Evolutionary conservation across 1,284 basidiomycete genomes (phyloP).

Genomic region (Hemileia vastatrix): DNA sequence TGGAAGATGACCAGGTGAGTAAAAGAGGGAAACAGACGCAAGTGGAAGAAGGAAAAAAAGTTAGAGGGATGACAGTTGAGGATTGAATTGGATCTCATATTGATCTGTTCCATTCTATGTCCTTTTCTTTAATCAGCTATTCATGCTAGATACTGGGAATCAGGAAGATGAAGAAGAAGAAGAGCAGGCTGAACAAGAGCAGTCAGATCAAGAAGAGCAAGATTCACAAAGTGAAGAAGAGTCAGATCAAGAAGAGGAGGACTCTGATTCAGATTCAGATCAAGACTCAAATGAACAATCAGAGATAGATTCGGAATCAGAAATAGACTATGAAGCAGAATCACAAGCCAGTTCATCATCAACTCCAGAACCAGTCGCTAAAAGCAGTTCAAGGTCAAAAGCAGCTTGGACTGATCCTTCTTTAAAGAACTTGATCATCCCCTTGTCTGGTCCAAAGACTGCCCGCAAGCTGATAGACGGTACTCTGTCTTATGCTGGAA

Average conservation of each 20-base stretch:
- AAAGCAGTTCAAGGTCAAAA: constrained; percentile 25
- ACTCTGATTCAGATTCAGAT: not conserved
- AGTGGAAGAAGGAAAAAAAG: not conserved
- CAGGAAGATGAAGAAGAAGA: constrained; percentile 6
- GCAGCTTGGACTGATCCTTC: constrained; percentile 38
- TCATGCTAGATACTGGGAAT: constrained; percentile 21
- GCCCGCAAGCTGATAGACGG: constrained; percentile 33
- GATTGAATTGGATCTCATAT: not conserved
- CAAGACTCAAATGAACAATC: not conserved
- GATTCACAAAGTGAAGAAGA: constrained; percentile 6
- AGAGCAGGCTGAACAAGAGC: constrained; percentile 23
- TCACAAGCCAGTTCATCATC: not conserved
- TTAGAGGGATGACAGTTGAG: no score
- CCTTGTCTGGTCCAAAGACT: constrained; percentile 33
- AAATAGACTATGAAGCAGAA: not conserved
- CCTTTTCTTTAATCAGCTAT: constrained; percentile 16
- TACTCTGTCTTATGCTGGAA: constrained; percentile 28
- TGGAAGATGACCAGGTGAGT: constrained; percentile 23
- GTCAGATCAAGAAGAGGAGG: not conserved
- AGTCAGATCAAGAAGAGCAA: constrained; percentile 11
- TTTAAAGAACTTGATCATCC: constrained; percentile 33
- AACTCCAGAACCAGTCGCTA: constrained; percentile 10
- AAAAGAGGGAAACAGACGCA: not conserved
- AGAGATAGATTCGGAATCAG: constrained; percentile 9
- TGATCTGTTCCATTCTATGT: not conserved